Conservation (phyloP, 1,139 yeast species). For the Wickerhamomyces sp. region DNA sequence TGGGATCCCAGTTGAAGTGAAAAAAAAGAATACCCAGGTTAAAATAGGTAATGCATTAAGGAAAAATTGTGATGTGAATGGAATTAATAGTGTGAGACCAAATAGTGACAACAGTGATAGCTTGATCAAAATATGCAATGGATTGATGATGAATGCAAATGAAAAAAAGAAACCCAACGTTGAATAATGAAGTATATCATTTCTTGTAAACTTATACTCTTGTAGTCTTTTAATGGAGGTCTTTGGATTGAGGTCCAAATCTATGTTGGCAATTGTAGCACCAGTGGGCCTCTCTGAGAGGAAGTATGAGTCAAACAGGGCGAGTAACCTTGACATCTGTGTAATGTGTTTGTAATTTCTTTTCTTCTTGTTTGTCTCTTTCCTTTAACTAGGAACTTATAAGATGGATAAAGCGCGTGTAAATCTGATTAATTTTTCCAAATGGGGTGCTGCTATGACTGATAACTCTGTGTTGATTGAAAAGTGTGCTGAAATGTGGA, state of each 20-base stretch:
- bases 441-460: no score
- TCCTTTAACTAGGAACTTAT: not conserved
- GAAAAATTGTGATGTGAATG: conserved; percentile 82
- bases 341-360: no score
- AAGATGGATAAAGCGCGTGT: no score
- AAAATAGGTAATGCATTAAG: conserved; percentile 80
- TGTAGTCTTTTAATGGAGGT: conserved; percentile 44
- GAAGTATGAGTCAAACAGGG: conserved; percentile 46
- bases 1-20: conserved; percentile 75
- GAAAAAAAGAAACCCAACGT: conserved; percentile 44
- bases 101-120: conserved; percentile 23
- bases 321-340: conserved; percentile 17
- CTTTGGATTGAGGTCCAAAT: conserved; percentile 53
- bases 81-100: conserved; percentile 44
- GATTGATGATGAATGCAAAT: conserved; percentile 39
- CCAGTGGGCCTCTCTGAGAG: conserved; percentile 57
- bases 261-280: conserved; percentile 50
- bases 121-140: conserved; percentile 30
- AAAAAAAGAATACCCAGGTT: conserved; percentile 84
- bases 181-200: conserved; percentile 48
- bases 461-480: no score
- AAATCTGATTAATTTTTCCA: no score
- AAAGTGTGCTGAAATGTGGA: no score
- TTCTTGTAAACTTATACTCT: conserved; percentile 41
- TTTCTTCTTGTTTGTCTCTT: not conserved